Evolutionary conservation across 2,329 filamentous ascomycete species (phyloP).

Genomic region (Capronia coronata): DNA sequence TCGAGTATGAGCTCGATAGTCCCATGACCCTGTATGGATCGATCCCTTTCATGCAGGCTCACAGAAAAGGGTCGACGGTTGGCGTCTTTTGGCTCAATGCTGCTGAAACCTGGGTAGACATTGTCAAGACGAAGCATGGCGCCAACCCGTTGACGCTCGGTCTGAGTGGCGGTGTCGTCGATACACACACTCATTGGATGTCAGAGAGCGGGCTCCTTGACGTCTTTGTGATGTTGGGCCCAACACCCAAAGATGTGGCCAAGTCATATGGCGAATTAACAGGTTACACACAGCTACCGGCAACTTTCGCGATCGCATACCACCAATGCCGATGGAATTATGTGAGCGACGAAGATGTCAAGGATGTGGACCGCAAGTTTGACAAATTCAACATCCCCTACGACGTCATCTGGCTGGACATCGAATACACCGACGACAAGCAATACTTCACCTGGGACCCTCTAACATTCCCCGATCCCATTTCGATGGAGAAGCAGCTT

Average conservation of each 20-base stretch:
- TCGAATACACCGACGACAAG: constrained; percentile 94
- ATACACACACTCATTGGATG: constrained; percentile 92
- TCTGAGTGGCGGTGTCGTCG: constrained; percentile 57
- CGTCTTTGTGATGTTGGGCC: constrained; percentile 89
- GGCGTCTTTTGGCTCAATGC: constrained; percentile 97
- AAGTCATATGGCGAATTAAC: constrained; percentile 83
- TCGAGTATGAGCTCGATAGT: constrained; percentile 94
- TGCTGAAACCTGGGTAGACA: constrained; percentile 95
- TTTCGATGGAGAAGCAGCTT: constrained; percentile 80
- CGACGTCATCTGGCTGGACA: constrained; percentile 97
- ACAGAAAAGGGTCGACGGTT: constrained; percentile 86
- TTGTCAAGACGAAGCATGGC: constrained; percentile 69
- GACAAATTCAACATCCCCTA: constrained; percentile 94
- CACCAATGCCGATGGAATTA: constrained; percentile 99
- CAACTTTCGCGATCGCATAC: constrained; percentile 86
- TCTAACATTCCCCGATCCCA: constrained; percentile 77
- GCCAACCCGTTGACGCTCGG: constrained; percentile 74
- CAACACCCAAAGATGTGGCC: constrained; percentile 73
- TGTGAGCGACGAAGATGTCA: constrained; percentile 91
- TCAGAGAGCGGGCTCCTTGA: constrained; percentile 87
- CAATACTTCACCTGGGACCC: constrained; percentile 98
- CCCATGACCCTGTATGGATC: constrained; percentile 98
- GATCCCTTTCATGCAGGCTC: constrained; percentile 96
- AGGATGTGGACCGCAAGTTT: constrained; percentile 92
- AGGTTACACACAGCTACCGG: constrained; percentile 82